phyloP scores from a whole-genome alignment of 345 rosid species.

The Xanthoceras sorbifolium region DNA sequence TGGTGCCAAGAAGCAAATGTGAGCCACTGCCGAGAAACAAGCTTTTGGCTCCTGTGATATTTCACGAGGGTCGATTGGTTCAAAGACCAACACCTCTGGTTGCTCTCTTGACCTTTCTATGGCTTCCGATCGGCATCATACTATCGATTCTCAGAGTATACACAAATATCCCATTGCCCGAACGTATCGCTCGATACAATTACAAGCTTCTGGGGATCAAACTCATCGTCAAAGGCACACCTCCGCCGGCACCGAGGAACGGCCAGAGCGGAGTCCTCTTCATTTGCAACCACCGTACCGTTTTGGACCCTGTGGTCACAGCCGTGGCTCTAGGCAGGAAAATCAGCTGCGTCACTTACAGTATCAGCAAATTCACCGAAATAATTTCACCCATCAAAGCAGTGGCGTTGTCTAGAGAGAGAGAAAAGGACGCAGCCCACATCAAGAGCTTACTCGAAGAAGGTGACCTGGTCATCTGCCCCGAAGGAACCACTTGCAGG shows the following conservation, averaged over 20 bases:
- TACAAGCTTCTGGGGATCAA: slow-evolving; percentile 61
- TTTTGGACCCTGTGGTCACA: slow-evolving; percentile 75
- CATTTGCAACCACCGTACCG: slow-evolving; percentile 87
- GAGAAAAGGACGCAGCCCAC: slow-evolving; percentile 73
- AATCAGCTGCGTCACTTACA: slow-evolving; percentile 93
- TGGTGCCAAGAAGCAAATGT: slow-evolving; percentile 64
- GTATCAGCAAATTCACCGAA: slow-evolving; percentile 88
- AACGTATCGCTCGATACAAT: slow-evolving; percentile 57
- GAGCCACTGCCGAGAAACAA: slow-evolving; percentile 75
- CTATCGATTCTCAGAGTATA: slow-evolving; percentile 63
- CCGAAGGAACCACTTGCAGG: slow-evolving; percentile 95
- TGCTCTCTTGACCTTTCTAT: slow-evolving; percentile 65
- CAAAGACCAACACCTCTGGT: slow-evolving; percentile 68
- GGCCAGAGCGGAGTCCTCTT: slow-evolving; percentile 85
- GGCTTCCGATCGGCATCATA: slow-evolving; percentile 65
- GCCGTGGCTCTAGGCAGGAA: slow-evolving; percentile 85
- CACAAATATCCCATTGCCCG: slow-evolving; percentile 66
- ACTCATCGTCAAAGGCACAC: slow-evolving; percentile 58
- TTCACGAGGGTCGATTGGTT: slow-evolving; percentile 73
- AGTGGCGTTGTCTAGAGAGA: slow-evolving; percentile 87
- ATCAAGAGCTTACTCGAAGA: slow-evolving; percentile 76
- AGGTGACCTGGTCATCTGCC: slow-evolving; percentile 92
- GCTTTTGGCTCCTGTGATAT: slow-evolving; percentile 66
- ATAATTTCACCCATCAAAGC: slow-evolving; percentile 85
- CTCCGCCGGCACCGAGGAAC: slow-evolving; percentile 71